Evolutionary conservation across 768 basidiomycete genomes (phyloP).

Genomic region (Tylopilus rubrobrunneus): DNA sequence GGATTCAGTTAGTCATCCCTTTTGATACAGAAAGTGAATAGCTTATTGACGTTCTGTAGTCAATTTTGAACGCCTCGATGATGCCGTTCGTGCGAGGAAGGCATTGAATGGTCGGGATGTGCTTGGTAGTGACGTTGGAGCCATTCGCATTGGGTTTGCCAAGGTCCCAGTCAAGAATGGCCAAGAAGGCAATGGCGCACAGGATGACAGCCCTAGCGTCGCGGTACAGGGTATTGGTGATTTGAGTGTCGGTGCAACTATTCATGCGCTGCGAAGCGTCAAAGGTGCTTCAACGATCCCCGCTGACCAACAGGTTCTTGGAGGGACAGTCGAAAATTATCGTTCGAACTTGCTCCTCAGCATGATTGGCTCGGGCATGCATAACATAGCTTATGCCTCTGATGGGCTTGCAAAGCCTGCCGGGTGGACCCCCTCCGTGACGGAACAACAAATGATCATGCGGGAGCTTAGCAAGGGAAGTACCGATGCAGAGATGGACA

Average conservation of each 20-base stretch:
- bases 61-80: conserved; percentile 96
- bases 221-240: conserved; percentile 82
- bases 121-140: conserved; percentile 92
- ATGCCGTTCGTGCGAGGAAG: conserved; percentile 93
- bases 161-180: conserved; percentile 92
- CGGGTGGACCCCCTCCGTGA: conserved; percentile 71
- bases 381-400: conserved; percentile 49
- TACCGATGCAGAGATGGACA: conserved; percentile 76
- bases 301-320: conserved; percentile 89
- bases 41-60: conserved; percentile 40
- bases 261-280: conserved; percentile 80
- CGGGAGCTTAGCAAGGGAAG: conserved; percentile 80
- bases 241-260: conserved; percentile 81
- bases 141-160: conserved; percentile 95
- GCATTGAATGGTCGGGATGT: conserved; percentile 95
- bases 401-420: conserved; percentile 60
- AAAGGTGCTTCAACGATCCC: conserved; percentile 92
- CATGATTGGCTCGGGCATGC: conserved; percentile 77
- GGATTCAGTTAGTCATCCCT: conserved; percentile 64
- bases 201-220: conserved; percentile 61
- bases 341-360: conserved; percentile 86
- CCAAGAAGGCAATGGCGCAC: conserved; percentile 53
- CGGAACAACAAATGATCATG: conserved; percentile 98
- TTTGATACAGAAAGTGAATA: background rate
- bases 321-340: conserved; percentile 92